Conservation (phyloP, 257 asterid genomes). For the Solanum virginianum region DNA sequence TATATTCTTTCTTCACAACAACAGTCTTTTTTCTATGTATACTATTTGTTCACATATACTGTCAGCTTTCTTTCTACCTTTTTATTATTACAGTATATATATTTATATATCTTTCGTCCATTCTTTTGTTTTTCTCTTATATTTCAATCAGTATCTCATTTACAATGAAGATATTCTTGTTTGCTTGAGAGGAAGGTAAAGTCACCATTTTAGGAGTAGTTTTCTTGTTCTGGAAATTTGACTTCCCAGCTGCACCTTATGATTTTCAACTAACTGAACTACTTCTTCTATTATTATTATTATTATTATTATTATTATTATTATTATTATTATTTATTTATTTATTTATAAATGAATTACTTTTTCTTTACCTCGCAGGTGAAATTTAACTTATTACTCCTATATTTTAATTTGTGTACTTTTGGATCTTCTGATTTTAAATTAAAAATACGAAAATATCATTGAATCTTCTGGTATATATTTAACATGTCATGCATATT, state of each 20-base stretch:
- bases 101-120: not conserved
- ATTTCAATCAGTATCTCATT: not conserved
- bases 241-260: not conserved
- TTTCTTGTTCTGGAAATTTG: not conserved
- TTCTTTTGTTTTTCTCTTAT: not conserved
- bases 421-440: not conserved
- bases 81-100: not conserved
- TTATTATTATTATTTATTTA: too few species aligned
- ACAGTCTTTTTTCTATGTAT: constrained; percentile 25
- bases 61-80: not conserved
- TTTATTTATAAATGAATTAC: too few species aligned
- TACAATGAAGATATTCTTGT: not conserved
- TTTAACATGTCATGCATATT: not conserved
- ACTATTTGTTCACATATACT: not conserved
- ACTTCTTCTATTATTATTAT: too few species aligned
- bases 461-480: not conserved
- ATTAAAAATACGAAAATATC: not conserved
- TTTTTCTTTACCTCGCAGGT: not conserved
- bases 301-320: too few species aligned
- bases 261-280: not conserved
- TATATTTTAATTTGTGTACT: too few species aligned
- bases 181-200: not conserved
- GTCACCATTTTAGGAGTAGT: not conserved
- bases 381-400: not conserved
- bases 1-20: constrained; percentile 33